A percentile compares a stretch with the other conserved stretches of the same genome.
phyloP scores from a whole-genome alignment of 805 yeast genomes.

The Nakazawaea ishiwadae region DNA sequence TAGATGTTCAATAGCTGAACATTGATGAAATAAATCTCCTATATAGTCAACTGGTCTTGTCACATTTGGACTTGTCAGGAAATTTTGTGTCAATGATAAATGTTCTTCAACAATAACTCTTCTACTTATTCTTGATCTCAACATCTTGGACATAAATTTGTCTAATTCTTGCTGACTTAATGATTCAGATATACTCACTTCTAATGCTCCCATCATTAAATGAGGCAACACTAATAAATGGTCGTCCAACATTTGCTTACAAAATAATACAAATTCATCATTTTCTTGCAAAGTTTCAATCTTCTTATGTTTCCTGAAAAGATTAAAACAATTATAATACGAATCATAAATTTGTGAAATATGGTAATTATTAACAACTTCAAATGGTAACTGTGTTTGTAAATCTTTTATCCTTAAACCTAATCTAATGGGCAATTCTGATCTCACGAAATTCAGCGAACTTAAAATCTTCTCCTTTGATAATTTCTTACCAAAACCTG shows the following conservation, averaged over 20 bases:
- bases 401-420: constrained; percentile 76
- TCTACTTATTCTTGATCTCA: constrained; percentile 84
- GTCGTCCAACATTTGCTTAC: constrained; percentile 64
- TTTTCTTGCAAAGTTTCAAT: constrained; percentile 74
- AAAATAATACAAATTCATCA: constrained; percentile 59
- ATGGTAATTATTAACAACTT: constrained; percentile 80
- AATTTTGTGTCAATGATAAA: constrained; percentile 56
- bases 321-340: constrained; percentile 83
- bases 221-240: constrained; percentile 83
- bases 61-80: constrained; percentile 36
- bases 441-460: constrained; percentile 84
- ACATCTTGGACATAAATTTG: constrained; percentile 65
- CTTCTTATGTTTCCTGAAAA: constrained; percentile 67
- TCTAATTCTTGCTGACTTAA: constrained; percentile 66
- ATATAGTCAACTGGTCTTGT: constrained; percentile 49
- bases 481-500: constrained; percentile 78
- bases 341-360: constrained; percentile 84
- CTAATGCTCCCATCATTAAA: constrained; percentile 89
- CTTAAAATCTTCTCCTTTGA: constrained; percentile 72
- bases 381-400: constrained; percentile 71
- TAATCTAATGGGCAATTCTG: constrained; percentile 79
- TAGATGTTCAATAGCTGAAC: constrained; percentile 69
- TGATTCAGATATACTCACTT: constrained; percentile 55
- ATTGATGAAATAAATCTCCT: constrained; percentile 79
- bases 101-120: constrained; percentile 92